phyloP scores from a whole-genome alignment of 192 early-diverging fungal species.

The Coemansia sp. region DNA sequence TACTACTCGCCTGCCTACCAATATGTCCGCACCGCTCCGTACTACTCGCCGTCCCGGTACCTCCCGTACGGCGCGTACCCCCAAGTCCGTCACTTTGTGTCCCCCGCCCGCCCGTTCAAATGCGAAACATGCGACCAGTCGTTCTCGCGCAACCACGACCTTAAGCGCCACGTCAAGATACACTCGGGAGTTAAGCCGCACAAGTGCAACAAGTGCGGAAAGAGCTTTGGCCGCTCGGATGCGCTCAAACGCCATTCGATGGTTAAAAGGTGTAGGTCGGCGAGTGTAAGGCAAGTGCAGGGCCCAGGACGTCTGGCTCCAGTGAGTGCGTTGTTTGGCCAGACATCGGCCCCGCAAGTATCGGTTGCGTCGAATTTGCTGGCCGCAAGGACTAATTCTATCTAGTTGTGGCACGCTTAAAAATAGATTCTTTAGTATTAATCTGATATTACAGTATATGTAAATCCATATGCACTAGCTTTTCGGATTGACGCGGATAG shows the following conservation, averaged over 20 bases:
- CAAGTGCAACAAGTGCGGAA: conserved; percentile 69
- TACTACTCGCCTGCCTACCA: conserved; percentile 49
- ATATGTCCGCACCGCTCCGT: conserved; percentile 45
- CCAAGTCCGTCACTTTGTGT: conserved; percentile 53
- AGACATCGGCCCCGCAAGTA: conserved; percentile 27
- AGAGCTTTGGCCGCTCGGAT: conserved; percentile 73
- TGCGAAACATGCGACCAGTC: conserved; percentile 56
- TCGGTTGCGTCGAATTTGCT: conserved; percentile 49
- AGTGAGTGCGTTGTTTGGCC: conserved; percentile 38
- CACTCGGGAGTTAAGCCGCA: conserved; percentile 79
- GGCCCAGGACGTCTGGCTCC: conserved; percentile 31
- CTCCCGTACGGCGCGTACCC: conserved; percentile 50
- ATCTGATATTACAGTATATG: neutral
- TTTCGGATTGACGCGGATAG: too few species aligned
- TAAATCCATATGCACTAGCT: too few species aligned
- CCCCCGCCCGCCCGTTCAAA: conserved; percentile 57
- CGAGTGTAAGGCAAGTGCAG: neutral
- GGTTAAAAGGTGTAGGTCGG: conserved; percentile 60
- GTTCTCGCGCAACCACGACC: conserved; percentile 74
- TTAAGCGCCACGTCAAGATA: conserved; percentile 73
- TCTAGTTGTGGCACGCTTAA: conserved; percentile 13
- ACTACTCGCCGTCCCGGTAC: conserved; percentile 52
- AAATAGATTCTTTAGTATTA: conserved; percentile 1
- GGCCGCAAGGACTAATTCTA: conserved; percentile 44
- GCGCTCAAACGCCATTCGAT: conserved; percentile 68